Conservation (phyloP, 2,329 filamentous ascomycete genomes). For the Trichoderma gracile region DNA sequence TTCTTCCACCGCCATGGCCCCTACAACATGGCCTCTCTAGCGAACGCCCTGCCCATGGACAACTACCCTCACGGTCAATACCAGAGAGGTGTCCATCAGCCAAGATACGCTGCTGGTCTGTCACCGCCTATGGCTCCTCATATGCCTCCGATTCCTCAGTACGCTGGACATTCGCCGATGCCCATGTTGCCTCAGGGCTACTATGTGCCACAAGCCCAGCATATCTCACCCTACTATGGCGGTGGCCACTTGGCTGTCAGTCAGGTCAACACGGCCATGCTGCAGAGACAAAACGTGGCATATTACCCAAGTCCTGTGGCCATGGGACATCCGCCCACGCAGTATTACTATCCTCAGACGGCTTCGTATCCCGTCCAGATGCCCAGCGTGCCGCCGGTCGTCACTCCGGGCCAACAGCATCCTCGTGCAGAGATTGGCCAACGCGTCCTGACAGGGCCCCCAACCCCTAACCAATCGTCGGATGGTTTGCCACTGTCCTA, state of each 20-base stretch:
- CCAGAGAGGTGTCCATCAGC: conserved; percentile 37
- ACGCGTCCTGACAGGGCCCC: conserved; percentile 32
- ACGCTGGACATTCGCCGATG: conserved; percentile 42
- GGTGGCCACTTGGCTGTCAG: conserved; percentile 42
- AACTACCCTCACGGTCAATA: conserved; percentile 45
- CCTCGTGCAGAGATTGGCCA: conserved; percentile 32
- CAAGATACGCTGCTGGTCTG: conserved; percentile 39
- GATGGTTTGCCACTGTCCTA: not conserved
- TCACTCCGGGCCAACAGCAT: conserved; percentile 41
- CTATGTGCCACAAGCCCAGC: conserved; percentile 50
- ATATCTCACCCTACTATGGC: conserved; percentile 47
- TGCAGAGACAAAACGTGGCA: conserved; percentile 42
- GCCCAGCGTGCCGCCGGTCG: conserved; percentile 37
- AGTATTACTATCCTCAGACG: conserved; percentile 49
- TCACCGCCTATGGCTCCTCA: conserved; percentile 44
- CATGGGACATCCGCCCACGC: conserved; percentile 45
- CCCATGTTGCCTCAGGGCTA: conserved; percentile 46
- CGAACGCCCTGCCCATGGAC: conserved; percentile 46
- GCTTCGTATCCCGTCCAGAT: conserved; percentile 41
- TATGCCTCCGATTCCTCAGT: conserved; percentile 45
- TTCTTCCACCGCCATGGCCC: conserved; percentile 33
- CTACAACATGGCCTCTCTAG: conserved; percentile 52
- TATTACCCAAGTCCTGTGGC: conserved; percentile 50
- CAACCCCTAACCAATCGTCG: not conserved
- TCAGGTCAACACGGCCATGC: conserved; percentile 40